Evolutionary conservation across 139 green algal species (phyloP), one percentile per base, ranked within the genome.

Genomic region (Micractinium conductrix): DNA sequence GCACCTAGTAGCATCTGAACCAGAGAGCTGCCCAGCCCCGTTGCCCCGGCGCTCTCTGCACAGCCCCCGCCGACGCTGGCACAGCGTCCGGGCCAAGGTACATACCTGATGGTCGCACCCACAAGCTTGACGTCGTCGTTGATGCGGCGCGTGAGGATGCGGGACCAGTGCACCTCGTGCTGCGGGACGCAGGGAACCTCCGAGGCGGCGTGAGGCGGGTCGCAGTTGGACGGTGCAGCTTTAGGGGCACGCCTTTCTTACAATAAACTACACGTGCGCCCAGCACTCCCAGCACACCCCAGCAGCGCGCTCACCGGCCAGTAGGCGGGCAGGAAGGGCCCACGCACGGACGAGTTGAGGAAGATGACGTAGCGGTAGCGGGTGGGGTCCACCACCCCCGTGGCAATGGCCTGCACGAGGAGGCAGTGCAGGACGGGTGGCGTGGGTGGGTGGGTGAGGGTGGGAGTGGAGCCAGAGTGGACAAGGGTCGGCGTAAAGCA

Each of bases 351-450:
- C 44, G 72, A 87, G 73, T 93, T 92, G 33, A 93, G 78, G 67
- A 89, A 91, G 53, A 93, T 83, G 67, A 92, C 83, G 75, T 93
- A 89, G 5, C n/a, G 37, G 42, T 87, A 87, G 30, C 75, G 65
- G 21, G n/a, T 58, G 60, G 65, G 75, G 55, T 85, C 67, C 2
- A 79, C 68, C 19, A 73, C 30, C 17, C 62, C 16, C 43, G 58
- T 44, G 45, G 86, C 79, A 24, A 88, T 78, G 45, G 80, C 80
- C 80, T 85, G 80, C 62, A 33, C 1, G 19, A 33, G 68, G n/a
- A n/a, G n/a, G n/a, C n/a, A n/a, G n/a, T n/a, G n/a, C n/a, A n/a
- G n/a, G n/a, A n/a, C n/a, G n/a, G n/a, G n/a, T n/a, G 60, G 26
- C 4, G 53, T 62, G 10, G 53, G 8, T 28, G 53, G 8, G 53